Conservation (phyloP, 495 filamentous ascomycete genomes). For the Penicillium roqueforti region DNA sequence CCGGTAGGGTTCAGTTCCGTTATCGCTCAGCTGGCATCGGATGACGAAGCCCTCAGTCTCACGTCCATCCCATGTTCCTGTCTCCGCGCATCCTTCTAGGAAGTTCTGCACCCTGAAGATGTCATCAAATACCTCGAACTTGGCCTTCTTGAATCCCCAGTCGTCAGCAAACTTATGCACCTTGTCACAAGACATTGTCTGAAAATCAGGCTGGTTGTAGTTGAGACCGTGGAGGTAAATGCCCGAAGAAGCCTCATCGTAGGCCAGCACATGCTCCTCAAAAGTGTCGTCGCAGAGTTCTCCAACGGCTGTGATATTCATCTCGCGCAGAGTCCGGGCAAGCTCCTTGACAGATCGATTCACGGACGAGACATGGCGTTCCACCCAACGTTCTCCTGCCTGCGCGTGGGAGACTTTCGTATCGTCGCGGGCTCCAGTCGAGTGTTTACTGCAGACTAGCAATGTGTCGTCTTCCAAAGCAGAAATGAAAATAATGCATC, state of each 20-base stretch:
- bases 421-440: constrained; percentile 72
- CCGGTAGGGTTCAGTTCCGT: constrained; percentile 47
- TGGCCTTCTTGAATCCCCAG: constrained; percentile 91
- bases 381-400: constrained; percentile 80
- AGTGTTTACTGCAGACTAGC: constrained; percentile 97
- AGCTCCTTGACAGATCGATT: constrained; percentile 76
- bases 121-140: constrained; percentile 72
- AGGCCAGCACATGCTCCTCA: constrained; percentile 94
- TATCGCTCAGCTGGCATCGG: constrained; percentile 67
- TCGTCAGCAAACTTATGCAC: constrained; percentile 86
- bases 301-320: constrained; percentile 90
- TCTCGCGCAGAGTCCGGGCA: constrained; percentile 64
- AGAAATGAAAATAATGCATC: constrained; percentile 96
- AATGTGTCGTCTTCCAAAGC: constrained; percentile 83
- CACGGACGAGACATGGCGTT: constrained; percentile 67
- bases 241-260: constrained; percentile 76
- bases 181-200: constrained; percentile 70
- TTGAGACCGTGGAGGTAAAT: constrained; percentile 97
- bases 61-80: constrained; percentile 78
- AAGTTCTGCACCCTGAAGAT: constrained; percentile 69
- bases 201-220: constrained; percentile 83
- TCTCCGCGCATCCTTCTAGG: constrained; percentile 76
- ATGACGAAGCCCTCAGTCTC: constrained; percentile 98
- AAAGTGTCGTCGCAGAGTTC: constrained; percentile 96
- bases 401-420: constrained; percentile 71